A percentile compares a stretch with the other conserved stretches of the same genome.
Evolutionary conservation across 495 filamentous ascomycete genomes (phyloP).

Genomic region (Jackrogersella multiformis): DNA sequence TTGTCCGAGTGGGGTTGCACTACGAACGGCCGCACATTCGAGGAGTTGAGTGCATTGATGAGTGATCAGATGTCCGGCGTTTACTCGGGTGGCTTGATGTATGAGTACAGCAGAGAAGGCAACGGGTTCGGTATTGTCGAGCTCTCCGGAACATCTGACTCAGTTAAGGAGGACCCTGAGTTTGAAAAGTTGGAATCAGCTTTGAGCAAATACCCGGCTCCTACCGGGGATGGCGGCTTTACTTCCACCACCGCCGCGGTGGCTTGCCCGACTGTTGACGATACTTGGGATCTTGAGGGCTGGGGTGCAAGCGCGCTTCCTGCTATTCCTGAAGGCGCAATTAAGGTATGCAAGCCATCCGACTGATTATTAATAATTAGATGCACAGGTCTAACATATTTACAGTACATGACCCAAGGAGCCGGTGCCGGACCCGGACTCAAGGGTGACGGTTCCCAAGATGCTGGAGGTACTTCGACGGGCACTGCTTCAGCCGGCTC

Average conservation of each 20-base stretch:
- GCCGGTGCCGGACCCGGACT: constrained; percentile 80
- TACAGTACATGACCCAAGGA: constrained; percentile 73
- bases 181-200: constrained; percentile 74
- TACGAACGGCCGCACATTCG: constrained; percentile 79
- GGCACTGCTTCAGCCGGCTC: constrained; percentile 71
- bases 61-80: constrained; percentile 83
- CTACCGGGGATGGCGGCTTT: constrained; percentile 80
- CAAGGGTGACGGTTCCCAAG: constrained; percentile 75
- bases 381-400: constrained; percentile 24
- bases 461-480: constrained; percentile 66
- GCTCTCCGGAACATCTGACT: constrained; percentile 62
- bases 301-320: constrained; percentile 68
- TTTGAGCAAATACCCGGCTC: constrained; percentile 68
- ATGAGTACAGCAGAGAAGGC: constrained; percentile 88
- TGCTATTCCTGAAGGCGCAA: constrained; percentile 73
- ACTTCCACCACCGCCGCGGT: constrained; percentile 70
- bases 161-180: constrained; percentile 60
- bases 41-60: constrained; percentile 84
- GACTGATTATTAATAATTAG: neutral
- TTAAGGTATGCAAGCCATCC: constrained; percentile 40
- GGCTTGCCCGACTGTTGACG: constrained; percentile 73
- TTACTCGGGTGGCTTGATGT: constrained; percentile 95
- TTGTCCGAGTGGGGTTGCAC: constrained; percentile 94
- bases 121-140: constrained; percentile 81
- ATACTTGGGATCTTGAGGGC: constrained; percentile 73